Percentiles rank a stretch among this genome's conserved stretches.
phyloP scores from a whole-genome alignment of 2,329 filamentous ascomycete genomes.

The Pseudohalonectria lignicola region DNA sequence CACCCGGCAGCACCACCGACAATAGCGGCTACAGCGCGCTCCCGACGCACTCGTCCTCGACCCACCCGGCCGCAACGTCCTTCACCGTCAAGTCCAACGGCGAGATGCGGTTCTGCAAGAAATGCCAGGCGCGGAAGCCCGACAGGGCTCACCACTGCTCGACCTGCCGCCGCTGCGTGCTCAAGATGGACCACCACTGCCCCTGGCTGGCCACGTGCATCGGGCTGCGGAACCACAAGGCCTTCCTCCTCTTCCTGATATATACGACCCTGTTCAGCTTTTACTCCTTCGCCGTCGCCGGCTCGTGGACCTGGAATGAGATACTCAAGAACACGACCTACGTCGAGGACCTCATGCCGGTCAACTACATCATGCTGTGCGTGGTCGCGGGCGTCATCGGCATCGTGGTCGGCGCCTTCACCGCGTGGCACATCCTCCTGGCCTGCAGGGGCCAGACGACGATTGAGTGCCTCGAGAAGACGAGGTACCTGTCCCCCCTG shows the following conservation, averaged over 20 bases:
- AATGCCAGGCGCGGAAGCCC: slow-evolving; percentile 88
- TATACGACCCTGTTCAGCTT: slow-evolving; percentile 84
- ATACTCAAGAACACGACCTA: slow-evolving; percentile 62
- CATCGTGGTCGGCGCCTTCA: slow-evolving; percentile 80
- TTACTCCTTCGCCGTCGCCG: slow-evolving; percentile 66
- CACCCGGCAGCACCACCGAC: slow-evolving; percentile 63
- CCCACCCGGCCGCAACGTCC: slow-evolving; percentile 51
- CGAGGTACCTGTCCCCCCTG: slow-evolving; percentile 77
- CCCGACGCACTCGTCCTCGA: slow-evolving; percentile 55
- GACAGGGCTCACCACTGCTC: slow-evolving; percentile 96
- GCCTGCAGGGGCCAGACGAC: slow-evolving; percentile 76
- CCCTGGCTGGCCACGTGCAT: slow-evolving; percentile 96
- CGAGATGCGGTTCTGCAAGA: slow-evolving; percentile 86
- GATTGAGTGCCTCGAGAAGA: slow-evolving; percentile 94
- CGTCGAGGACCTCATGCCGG: slow-evolving; percentile 66
- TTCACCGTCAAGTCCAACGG: slow-evolving; percentile 92
- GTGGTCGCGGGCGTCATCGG: slow-evolving; percentile 87
- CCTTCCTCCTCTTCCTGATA: slow-evolving; percentile 83
- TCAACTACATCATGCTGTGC: slow-evolving; percentile 82
- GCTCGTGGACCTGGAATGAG: slow-evolving; percentile 76
- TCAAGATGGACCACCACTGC: slow-evolving; percentile 99
- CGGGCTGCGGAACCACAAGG: slow-evolving; percentile 88
- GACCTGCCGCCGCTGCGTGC: slow-evolving; percentile 82
- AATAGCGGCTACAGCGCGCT: slow-evolving; percentile 66
- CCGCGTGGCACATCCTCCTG: slow-evolving; percentile 80